Conservation (phyloP, 1,139 yeast genomes). For the Candida sp. region DNA sequence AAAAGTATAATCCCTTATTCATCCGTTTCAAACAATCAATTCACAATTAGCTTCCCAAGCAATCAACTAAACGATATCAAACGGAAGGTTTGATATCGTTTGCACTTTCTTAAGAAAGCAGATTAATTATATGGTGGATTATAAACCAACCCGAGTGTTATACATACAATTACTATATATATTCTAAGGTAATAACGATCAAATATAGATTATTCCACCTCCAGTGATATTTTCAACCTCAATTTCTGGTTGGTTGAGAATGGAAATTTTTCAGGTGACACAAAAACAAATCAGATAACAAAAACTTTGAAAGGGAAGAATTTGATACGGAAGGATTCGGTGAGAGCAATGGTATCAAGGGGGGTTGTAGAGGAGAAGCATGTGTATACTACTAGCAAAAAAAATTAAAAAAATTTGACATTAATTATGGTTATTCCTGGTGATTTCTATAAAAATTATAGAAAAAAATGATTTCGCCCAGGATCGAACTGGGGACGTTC, state of each 20-base stretch:
- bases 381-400: background rate
- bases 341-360: background rate
- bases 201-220: background rate
- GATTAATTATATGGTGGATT: too few relatives aligned
- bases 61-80: too few relatives aligned
- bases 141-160: background rate
- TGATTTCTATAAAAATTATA: background rate
- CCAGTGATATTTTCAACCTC: background rate
- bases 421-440: background rate
- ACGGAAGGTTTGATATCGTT: too few relatives aligned
- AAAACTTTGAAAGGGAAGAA: too few relatives aligned
- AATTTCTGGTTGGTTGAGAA: background rate
- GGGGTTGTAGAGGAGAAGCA: too few relatives aligned
- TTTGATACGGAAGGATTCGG: background rate
- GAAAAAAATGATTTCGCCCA: constrained; percentile 83
- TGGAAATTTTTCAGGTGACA: background rate
- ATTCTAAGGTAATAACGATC: background rate
- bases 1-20: background rate
- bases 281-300: background rate
- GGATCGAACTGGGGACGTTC: constrained; percentile 99
- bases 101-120: too few relatives aligned
- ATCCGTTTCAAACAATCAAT: background rate
- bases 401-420: too few relatives aligned
- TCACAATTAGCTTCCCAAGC: background rate
- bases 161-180: background rate